A percentile compares a stretch with the other conserved stretches of the same genome.
Evolutionary conservation across 2,329 filamentous ascomycete species (phyloP).

Genomic region (Talaromyces sp.): DNA sequence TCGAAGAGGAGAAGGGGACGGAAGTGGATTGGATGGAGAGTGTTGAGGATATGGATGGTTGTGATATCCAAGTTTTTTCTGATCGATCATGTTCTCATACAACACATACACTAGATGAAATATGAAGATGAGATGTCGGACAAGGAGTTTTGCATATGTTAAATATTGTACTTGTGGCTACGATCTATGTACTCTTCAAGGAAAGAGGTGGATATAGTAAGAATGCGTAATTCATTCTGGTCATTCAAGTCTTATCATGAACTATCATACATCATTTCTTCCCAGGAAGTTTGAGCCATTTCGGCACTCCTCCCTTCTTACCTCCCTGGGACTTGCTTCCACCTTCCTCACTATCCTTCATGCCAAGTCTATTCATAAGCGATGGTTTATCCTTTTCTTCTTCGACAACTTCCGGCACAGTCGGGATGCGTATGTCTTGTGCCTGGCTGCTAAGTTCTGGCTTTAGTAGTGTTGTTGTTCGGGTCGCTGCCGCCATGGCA

Average conservation of each 20-base stretch:
- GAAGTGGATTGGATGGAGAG: background rate
- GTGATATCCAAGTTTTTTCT: constrained; percentile 3
- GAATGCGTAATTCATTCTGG: background rate
- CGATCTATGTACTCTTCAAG: background rate
- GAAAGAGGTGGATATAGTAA: background rate
- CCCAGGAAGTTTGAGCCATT: constrained; percentile 68
- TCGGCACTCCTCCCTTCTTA: constrained; percentile 52
- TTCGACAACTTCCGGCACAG: constrained; percentile 46
- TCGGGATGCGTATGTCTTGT: constrained; percentile 63
- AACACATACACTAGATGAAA: constrained; percentile 12
- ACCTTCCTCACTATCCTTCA: constrained; percentile 33
- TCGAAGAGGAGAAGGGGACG: constrained; percentile 6
- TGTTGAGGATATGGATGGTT: background rate
- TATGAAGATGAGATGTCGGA: constrained; percentile 13
- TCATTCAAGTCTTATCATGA: background rate
- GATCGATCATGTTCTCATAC: constrained; percentile 3
- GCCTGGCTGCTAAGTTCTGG: constrained; percentile 60
- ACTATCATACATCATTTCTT: constrained; percentile 59
- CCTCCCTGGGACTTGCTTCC: constrained; percentile 30
- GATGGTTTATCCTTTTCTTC: constrained; percentile 34
- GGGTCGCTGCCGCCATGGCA: constrained; percentile 51
- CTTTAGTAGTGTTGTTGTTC: constrained; percentile 57
- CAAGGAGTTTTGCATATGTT: background rate
- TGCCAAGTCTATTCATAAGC: constrained; percentile 22
- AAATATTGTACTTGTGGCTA: background rate